Evolutionary conservation across 2,329 filamentous ascomycete genomes (phyloP), one percentile per base, ranked within the genome.

Genomic region (Monilinia laxa): DNA sequence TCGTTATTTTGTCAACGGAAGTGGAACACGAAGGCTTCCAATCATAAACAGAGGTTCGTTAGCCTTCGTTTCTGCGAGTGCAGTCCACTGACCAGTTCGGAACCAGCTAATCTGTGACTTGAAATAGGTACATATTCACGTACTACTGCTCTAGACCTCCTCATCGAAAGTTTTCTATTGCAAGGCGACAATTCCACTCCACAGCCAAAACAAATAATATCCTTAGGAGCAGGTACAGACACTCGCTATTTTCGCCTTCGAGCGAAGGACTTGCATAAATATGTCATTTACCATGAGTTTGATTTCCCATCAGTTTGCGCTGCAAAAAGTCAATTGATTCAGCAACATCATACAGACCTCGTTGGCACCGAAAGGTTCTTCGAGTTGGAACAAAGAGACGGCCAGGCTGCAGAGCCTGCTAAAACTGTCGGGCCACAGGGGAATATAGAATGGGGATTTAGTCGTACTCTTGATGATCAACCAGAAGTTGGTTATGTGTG

Each of bases 171-270:
- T 10, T 98, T 98, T 74, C 81, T 98, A 4, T 70, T 72, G 12
- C 35, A 53, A 5, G 35, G 59, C 4, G 10, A 51, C 16, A 38
- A 68, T n/a, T 73, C 76, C 2, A 72, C 53, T 35, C n/a, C 35
- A 38, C 31, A 56, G 31, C 55, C 72, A 4, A 87, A 86, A 69
- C 95, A 99, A 76, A 92, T 99, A 68, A 84, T 99, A 68, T 97
- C 93, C 0, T 84, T 99, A 0, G 95, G 95, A 40, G 94, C 95
- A 20, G 95, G 95, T 31, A 97, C 93, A 14, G 95, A 99, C 76
- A 98, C 95, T 9, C 86, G 95, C 20, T 90, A 88, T 68, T 93
- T 97, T 75, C 88, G 92, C 25, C 80, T 97, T 0, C 64, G 77
- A 0, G 73, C 80, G 38, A 67, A 72, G 28, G 72, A 75, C 47